Evolutionary conservation across 2,329 filamentous ascomycete species (phyloP).

Genomic region (Aureobasidium sp.): DNA sequence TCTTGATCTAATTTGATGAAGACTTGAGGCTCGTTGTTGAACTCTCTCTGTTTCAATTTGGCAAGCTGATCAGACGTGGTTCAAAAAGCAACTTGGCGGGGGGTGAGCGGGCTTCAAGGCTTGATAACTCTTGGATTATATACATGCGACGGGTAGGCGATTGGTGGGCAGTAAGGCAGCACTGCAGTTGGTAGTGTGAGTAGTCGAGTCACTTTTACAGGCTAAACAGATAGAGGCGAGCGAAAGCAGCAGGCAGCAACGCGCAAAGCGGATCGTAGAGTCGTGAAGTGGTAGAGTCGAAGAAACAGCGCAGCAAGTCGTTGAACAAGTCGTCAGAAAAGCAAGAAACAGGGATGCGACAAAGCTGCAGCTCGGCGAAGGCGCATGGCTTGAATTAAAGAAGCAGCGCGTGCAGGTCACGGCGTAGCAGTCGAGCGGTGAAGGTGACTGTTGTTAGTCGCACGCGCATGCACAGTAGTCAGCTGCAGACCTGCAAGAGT

Average conservation of each 20-base stretch:
- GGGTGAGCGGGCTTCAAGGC: not conserved
- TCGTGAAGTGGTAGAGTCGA: not conserved
- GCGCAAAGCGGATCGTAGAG: not conserved
- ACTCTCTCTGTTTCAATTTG: not conserved
- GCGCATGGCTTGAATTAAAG: not conserved
- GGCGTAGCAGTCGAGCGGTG: not conserved
- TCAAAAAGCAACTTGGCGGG: not conserved
- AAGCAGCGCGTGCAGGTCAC: not conserved
- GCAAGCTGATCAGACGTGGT: not conserved
- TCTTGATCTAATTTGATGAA: not conserved
- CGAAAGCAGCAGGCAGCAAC: constrained; percentile 4
- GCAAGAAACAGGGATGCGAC: not conserved
- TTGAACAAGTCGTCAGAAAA: not conserved
- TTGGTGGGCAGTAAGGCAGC: constrained; percentile 11
- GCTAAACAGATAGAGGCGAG: not conserved
- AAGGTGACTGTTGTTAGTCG: not conserved
- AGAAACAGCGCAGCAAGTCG: no score
- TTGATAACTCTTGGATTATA: not conserved
- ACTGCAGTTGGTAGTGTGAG: constrained; percentile 7
- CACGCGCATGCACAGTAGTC: not conserved
- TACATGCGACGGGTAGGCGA: not conserved
- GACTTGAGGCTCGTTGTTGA: not conserved
- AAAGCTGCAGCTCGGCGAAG: not conserved
- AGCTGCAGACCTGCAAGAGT: not conserved
- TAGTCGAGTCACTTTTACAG: not conserved